phyloP scores from a whole-genome alignment of 1,284 basidiomycete species.

The Irpex sp. region DNA sequence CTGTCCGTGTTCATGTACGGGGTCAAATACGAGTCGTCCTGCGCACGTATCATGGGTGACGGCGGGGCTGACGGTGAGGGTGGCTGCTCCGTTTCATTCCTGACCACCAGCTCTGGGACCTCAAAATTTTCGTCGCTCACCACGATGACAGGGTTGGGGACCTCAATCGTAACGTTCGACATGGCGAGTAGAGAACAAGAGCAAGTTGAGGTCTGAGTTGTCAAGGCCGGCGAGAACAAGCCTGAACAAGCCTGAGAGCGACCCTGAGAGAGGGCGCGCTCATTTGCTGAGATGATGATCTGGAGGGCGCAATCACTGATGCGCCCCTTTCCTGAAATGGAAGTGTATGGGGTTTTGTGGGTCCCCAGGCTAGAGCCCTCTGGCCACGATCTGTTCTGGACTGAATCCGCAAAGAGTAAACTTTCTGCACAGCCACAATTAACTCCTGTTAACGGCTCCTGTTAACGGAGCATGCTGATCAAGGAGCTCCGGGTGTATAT shows the following conservation, averaged over 20 bases:
- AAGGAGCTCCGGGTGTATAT: not conserved
- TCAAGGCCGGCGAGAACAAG: not conserved
- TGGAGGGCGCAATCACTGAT: not conserved
- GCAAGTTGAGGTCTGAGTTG: not conserved
- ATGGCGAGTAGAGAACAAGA: not conserved
- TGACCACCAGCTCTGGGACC: conserved; percentile 2
- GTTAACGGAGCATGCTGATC: not conserved
- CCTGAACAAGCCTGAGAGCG: not conserved
- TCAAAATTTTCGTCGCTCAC: not conserved
- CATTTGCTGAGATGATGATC: not conserved
- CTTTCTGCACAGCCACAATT: not conserved
- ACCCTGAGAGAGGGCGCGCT: not conserved
- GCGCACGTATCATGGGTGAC: conserved; percentile 1
- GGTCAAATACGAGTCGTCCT: conserved; percentile 5
- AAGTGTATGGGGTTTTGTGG: not conserved
- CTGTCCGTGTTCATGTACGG: not conserved
- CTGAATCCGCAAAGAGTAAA: not conserved
- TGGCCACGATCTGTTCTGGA: not conserved
- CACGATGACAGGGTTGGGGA: not conserved
- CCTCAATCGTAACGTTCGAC: not conserved
- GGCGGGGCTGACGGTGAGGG: conserved; percentile 8
- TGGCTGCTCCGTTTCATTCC: conserved; percentile 7
- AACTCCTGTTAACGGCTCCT: not conserved
- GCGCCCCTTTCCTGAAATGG: not conserved
- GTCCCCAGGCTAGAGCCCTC: not conserved